Percentiles rank a stretch among this genome's conserved stretches.
Conservation (phyloP, 2,329 filamentous ascomycete species). For the Neofusicoccum laricinum region DNA sequence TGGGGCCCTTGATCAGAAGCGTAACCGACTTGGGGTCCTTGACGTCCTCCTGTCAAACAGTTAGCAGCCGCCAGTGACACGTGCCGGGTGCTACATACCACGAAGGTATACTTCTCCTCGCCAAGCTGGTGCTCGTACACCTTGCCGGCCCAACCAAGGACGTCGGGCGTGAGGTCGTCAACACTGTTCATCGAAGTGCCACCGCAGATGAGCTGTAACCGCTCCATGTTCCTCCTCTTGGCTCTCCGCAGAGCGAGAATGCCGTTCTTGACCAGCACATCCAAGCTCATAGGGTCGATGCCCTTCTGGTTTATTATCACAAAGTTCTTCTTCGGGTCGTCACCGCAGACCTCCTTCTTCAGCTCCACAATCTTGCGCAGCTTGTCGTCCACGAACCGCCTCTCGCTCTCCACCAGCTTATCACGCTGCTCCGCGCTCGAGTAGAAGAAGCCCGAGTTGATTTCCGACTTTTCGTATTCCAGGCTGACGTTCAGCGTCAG, state of each 20-base stretch:
- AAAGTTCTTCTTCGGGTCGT: constrained; percentile 90
- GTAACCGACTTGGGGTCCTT: constrained; percentile 99
- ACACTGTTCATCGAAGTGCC: constrained; percentile 93
- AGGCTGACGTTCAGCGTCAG: constrained; percentile 93
- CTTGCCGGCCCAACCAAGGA: constrained; percentile 91
- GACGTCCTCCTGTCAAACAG: constrained; percentile 68
- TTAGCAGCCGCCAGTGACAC: constrained; percentile 22
- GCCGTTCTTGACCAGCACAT: constrained; percentile 96
- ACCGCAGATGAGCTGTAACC: constrained; percentile 90
- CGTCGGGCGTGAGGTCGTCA: constrained; percentile 81
- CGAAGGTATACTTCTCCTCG: constrained; percentile 98
- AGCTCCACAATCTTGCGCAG: constrained; percentile 95
- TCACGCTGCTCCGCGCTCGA: constrained; percentile 94
- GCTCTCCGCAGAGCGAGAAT: constrained; percentile 91
- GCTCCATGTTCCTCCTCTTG: constrained; percentile 99
- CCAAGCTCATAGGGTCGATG: constrained; percentile 92
- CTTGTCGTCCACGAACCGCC: constrained; percentile 93
- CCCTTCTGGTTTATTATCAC: constrained; percentile 99
- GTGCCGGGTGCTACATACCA: constrained; percentile 44
- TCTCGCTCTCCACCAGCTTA: constrained; percentile 96
- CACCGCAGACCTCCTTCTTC: constrained; percentile 96
- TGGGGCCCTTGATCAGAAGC: constrained; percentile 95
- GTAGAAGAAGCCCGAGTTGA: constrained; percentile 99
- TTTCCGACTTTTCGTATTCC: constrained; percentile 98
- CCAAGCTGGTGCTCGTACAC: constrained; percentile 97